Conservation (phyloP, 139 green algal genomes). For the Chlorella vulgaris region DNA sequence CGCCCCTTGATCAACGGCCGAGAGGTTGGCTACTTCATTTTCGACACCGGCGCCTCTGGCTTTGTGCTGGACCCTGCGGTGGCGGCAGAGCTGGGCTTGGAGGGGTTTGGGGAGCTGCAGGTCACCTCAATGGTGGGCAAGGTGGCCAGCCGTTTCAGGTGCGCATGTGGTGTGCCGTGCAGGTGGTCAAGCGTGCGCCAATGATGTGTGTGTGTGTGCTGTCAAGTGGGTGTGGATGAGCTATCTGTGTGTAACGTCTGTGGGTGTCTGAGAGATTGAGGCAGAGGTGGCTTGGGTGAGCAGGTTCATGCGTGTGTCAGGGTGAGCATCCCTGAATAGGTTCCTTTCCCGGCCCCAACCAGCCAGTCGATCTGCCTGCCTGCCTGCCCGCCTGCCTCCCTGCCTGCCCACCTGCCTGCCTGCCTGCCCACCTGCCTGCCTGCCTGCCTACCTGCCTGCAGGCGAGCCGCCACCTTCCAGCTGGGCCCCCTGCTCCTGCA, state of each 20-base stretch:
- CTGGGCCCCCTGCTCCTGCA: conserved; percentile 37
- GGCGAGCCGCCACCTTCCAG: conserved; percentile 22
- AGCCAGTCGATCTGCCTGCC: too few relatives aligned
- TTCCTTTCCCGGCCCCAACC: too few relatives aligned
- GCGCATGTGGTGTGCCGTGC: neutral
- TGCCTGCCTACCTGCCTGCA: too few relatives aligned
- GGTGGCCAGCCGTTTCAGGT: conserved; percentile 35
- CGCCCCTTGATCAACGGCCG: conserved; percentile 42
- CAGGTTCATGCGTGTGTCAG: too few relatives aligned
- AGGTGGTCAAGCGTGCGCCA: neutral
- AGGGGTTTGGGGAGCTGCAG: conserved; percentile 43
- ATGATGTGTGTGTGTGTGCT: neutral
- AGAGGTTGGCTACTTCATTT: conserved; percentile 41
- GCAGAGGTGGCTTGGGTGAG: too few relatives aligned
- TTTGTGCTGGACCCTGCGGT: conserved; percentile 48
- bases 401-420: too few relatives aligned
- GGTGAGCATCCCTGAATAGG: too few relatives aligned
- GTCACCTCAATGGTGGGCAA: conserved; percentile 45
- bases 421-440: too few relatives aligned
- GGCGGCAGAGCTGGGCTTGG: conserved; percentile 42
- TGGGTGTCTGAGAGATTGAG: too few relatives aligned
- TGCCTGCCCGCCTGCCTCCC: too few relatives aligned
- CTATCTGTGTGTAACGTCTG: too few relatives aligned
- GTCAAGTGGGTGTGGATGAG: neutral
- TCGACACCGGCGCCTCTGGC: conserved; percentile 50